Base-by-base conservation (phyloP, 208 protist genomes). In the Wallacemonas sp. region DNA sequence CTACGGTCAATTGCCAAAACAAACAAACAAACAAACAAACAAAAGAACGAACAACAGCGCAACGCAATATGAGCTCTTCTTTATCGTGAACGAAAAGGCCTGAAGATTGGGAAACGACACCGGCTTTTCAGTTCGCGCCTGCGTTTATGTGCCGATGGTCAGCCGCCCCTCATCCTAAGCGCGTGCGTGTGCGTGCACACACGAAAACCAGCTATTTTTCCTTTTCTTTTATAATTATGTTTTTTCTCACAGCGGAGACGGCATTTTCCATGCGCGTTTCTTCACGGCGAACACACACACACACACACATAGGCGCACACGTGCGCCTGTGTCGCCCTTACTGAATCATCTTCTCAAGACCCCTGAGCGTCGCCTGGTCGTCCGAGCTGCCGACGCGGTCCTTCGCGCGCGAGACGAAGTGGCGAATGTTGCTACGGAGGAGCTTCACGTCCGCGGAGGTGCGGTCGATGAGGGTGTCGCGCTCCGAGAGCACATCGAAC, bases 271-370 rank as follows among this genome's bases (percentile, higher is more conserved):
- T n/a, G n/a, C n/a, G n/a, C n/a, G n/a, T n/a, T n/a, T n/a, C n/a
- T n/a, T n/a, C n/a, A n/a, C n/a, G n/a, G 17, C 21, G 15, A 30
- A 60, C 53, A 42, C 33, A 12, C 10, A 44, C 19, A 42, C 33
- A 42, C 12, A 60, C 12, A 38, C 21, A n/a, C 10, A 15, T 46
- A 19, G 15, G n/a, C 22, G 13, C 34, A 33, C 33, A 27, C 19
- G 48, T 57, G 48, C 34, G 26, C 6, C 12, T 10, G 48, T 57
- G 17, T 48, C 12, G 17, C 39, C 13, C 39, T 63, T 79, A 92
- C 67, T 88, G 77, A 52, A 94, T 82, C 30, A 68, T 70, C 66
- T 92, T 92, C 60, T 92, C 83, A 60, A 95, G 63, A 36, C 82
- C 68, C 64, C 73, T 78, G 30, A 91, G 48, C 42, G 74, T 73